Evolutionary conservation across 1,284 basidiomycete species (phyloP), one percentile per base, ranked within the genome.

Genomic region (Irpex rosettiformis): DNA sequence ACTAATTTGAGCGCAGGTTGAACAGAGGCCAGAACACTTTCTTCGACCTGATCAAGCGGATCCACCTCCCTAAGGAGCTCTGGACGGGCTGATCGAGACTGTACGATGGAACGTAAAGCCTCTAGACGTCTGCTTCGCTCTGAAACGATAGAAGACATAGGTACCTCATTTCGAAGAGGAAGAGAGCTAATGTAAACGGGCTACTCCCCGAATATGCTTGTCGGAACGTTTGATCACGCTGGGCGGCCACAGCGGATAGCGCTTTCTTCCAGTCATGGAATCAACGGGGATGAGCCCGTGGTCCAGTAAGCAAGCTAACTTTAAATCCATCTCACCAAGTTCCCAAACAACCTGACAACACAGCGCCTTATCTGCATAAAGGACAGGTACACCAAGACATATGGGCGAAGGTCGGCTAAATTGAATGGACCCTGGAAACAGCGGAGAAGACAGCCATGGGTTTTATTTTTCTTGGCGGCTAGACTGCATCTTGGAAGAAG

Each of bases 291-390:
- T 2, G 2, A 3, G 57, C 51, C 0, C 54, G 56, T 16, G 45
- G 45, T 63, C 62, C 7, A 63, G 30, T 2, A 57, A 16, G 61
- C 42, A 6, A 63, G 55, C 43, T 63, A 21, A 55, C 29, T 1
- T 56, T 55, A 22, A 63, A 63, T 1, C 59, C 62, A 63, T 55
- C 25, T 63, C 57, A 29, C 53, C 43, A 4, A 63, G 27, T 24
- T 61, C 59, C 62, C 62, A 63, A 6, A 58, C 56, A 11, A 60
- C 48, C n/a, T 37, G 16, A 6, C 25, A 29, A n/a, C 18, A 30
- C 6, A 30, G 52, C 10, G n/a, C 18, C 13, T 30, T 10, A 18
- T 25, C 22, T 5, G 13, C 49, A 52, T 4, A 22, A 8, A 24
- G 6, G 13, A 52, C 49, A 13, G 13, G 7, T 4, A 5, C 18